A percentile compares a stretch with the other conserved stretches of the same genome.
Conservation (phyloP, 352 stramenopile species). For the Globisporangium barbulae region DNA sequence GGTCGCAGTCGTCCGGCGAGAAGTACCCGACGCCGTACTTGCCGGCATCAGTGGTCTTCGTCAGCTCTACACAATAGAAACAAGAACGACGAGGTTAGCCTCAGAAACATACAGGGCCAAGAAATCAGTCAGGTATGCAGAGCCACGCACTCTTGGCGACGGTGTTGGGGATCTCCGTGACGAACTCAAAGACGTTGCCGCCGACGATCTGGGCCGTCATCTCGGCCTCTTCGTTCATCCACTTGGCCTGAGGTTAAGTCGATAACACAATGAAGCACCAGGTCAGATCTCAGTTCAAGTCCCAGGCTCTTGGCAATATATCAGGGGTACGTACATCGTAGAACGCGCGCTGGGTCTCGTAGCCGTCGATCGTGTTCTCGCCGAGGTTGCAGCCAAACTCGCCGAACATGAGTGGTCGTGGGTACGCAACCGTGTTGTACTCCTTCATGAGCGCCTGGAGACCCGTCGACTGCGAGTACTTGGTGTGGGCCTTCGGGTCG, state of each 20-base stretch:
- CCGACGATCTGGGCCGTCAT: slow-evolving; percentile 75
- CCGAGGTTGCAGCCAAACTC: slow-evolving; percentile 55
- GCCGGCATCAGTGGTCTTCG: slow-evolving; percentile 32
- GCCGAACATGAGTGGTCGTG: slow-evolving; percentile 50
- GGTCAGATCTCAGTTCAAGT: too few relatives aligned
- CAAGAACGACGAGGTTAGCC: neutral
- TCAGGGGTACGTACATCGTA: slow-evolving; percentile 27
- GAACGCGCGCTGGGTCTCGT: slow-evolving; percentile 46
- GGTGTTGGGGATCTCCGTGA: slow-evolving; percentile 62
- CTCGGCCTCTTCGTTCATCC: slow-evolving; percentile 78
- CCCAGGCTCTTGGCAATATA: neutral
- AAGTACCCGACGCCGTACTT: slow-evolving; percentile 52
- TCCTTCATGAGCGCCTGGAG: slow-evolving; percentile 44
- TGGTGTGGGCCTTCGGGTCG: slow-evolving; percentile 33
- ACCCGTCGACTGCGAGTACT: slow-evolving; percentile 37
- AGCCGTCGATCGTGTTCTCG: slow-evolving; percentile 47
- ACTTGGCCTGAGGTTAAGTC: slow-evolving; percentile 48
- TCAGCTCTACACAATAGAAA: slow-evolving; percentile 16
- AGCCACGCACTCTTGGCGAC: slow-evolving; percentile 15
- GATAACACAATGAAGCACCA: neutral
- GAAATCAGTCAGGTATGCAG: neutral
- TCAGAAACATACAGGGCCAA: neutral
- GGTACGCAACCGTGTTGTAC: slow-evolving; percentile 36
- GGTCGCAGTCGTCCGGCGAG: slow-evolving; percentile 40
- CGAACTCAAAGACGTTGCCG: slow-evolving; percentile 81